Evolutionary conservation across 345 rosid genomes (phyloP).

Genomic region (Microthlaspi erraticum): DNA sequence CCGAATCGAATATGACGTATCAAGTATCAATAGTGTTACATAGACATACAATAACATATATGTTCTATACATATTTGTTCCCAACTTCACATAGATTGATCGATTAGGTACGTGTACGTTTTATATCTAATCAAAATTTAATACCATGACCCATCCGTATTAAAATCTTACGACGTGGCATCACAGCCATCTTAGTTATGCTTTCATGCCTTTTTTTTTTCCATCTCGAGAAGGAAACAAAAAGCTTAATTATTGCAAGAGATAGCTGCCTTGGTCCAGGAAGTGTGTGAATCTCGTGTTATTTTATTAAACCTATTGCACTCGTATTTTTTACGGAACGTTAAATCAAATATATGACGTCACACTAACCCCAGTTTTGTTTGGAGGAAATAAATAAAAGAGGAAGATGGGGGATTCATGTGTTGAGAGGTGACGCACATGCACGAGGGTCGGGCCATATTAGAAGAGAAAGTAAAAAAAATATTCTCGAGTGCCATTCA

Average conservation of each 20-base stretch:
- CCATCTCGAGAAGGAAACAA: neutral
- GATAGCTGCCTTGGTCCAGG: constrained; percentile 21
- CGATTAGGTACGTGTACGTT: constrained; percentile 33
- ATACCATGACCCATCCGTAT: constrained; percentile 24
- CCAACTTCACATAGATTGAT: constrained; percentile 21
- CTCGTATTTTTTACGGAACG: constrained; percentile 25
- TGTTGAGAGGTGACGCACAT: constrained; percentile 44
- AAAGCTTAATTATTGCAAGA: constrained; percentile 27
- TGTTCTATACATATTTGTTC: neutral
- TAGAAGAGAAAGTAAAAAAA: constrained; percentile 23
- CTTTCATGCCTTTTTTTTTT: neutral
- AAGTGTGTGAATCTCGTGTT: constrained; percentile 38
- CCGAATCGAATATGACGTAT: constrained; percentile 45
- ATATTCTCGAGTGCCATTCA: constrained; percentile 13
- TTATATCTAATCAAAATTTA: constrained; percentile 30
- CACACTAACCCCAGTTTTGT: constrained; percentile 12
- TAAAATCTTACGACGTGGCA: constrained; percentile 28
- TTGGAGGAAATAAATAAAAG: constrained; percentile 33
- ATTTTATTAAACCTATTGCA: constrained; percentile 11
- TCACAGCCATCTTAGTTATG: constrained; percentile 33
- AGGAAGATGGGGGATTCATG: constrained; percentile 39
- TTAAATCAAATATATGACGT: constrained; percentile 18
- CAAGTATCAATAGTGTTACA: constrained; percentile 3
- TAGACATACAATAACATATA: constrained; percentile 11
- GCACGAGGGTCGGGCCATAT: constrained; percentile 44